Evolutionary conservation across 116 monocot genomes (phyloP), one percentile per base, ranked within the genome.

Genomic region (Iris pallida): DNA sequence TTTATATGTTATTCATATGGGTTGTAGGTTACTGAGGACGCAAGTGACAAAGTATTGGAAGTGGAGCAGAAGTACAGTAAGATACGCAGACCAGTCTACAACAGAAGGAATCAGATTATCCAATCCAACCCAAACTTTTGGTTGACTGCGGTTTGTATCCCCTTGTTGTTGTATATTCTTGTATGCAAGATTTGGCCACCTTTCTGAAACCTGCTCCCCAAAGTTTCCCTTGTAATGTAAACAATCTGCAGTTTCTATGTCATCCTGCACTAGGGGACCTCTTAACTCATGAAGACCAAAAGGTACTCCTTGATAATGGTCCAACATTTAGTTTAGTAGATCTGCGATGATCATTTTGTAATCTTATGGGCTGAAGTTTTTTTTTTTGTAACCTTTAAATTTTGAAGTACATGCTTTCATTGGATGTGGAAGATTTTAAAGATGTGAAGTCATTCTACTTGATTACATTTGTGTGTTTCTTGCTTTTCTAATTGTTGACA

Each of bases 31-130:
- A 90, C 90, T 45, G 94, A 82, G 61, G 90, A 87, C 72, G 90
- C 90, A 73, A 90, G 90, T 78, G 87, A 90, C 69, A 87, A 90
- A 72, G 85, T 94, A 61, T 73, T 90, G 72, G 94, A 87, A 78
- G 80, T 94, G 47, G 94, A 94, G 65, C 86, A 87, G 71, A 90
- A 90, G 44, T 94, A 87, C 71, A 94, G 90, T 70, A 90, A 85
- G 76, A 70, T 94, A 20, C 83, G 94, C 7, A 84, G 82, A 75
- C 94, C 94, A 57, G 85, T 94, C 47, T 94, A 90, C 16, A 13
- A 44, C 6, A 89, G 40, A 47, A 61, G 90, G 51, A 80, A 80
- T 73, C 79, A 87, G 55, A 74, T 94, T 52, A 94, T 94, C 61
- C 63, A 79, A 68, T 74, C 78, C 6, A 94, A 90, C 71, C 85